phyloP scores from a whole-genome alignment of 164 flowering plant genomes.

The Warburgia ugandensis region DNA sequence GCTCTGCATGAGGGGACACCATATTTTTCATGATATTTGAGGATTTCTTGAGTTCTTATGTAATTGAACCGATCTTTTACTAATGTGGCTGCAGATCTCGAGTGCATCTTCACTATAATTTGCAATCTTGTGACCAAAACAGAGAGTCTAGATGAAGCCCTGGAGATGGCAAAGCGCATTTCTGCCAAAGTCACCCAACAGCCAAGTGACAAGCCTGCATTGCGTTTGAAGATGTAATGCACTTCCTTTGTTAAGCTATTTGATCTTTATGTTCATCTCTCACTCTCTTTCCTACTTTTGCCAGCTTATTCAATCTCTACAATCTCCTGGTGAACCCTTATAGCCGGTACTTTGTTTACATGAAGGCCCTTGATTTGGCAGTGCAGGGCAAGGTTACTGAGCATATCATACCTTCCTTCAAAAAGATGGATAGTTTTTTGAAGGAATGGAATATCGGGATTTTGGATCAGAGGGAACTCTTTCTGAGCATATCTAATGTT shows the following conservation, averaged over 20 bases:
- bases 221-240: slow-evolving; percentile 87
- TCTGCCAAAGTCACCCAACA: slow-evolving; percentile 56
- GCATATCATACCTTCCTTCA: slow-evolving; percentile 67
- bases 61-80: background rate
- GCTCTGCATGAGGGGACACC: too few species aligned
- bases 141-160: slow-evolving; percentile 57
- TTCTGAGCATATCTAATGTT: slow-evolving; percentile 59
- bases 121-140: slow-evolving; percentile 81
- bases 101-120: slow-evolving; percentile 74
- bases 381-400: slow-evolving; percentile 71
- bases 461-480: slow-evolving; percentile 74
- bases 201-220: slow-evolving; percentile 75
- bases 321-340: slow-evolving; percentile 76
- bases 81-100: slow-evolving; percentile 50
- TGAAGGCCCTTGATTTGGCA: slow-evolving; percentile 75
- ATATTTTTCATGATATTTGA: background rate
- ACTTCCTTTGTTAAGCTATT: slow-evolving; percentile 1
- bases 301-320: slow-evolving; percentile 87
- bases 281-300: slow-evolving; percentile 10
- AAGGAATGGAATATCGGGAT: slow-evolving; percentile 84
- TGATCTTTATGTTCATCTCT: background rate
- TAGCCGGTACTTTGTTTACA: slow-evolving; percentile 71
- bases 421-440: slow-evolving; percentile 71
- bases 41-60: background rate
- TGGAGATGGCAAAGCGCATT: slow-evolving; percentile 79